Evolutionary conservation across 176 grass and related monocot species (phyloP).

Genomic region (Cenchrus fungigraminus): DNA sequence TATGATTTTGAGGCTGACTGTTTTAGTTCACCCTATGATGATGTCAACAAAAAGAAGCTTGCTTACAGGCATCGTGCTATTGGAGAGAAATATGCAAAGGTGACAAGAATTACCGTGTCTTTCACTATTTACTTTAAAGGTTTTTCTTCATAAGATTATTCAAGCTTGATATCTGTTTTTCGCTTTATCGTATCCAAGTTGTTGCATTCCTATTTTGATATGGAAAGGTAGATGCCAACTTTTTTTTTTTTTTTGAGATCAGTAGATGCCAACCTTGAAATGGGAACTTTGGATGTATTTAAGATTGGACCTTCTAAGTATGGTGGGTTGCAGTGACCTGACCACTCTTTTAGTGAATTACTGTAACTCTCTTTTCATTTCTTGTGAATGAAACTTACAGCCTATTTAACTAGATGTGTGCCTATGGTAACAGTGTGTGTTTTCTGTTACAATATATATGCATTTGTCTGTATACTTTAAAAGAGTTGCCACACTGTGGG

Average conservation of each 20-base stretch:
- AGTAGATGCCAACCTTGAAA: background rate
- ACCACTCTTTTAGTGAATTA: conserved; percentile 16
- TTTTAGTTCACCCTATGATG: conserved; percentile 80
- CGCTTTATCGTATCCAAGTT: background rate
- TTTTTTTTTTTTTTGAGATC: background rate
- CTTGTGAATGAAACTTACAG: too few relatives aligned
- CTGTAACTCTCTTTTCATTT: conserved; percentile 25
- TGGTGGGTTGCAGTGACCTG: background rate
- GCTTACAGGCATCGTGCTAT: conserved; percentile 83
- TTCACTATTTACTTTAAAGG: conserved; percentile 27
- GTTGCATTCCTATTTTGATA: conserved; percentile 13
- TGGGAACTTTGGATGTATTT: background rate
- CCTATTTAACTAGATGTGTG: too few relatives aligned
- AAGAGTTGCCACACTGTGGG: background rate
- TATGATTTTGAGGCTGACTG: conserved; percentile 85
- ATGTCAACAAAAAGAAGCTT: conserved; percentile 85
- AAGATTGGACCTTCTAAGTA: conserved; percentile 15
- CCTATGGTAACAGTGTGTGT: too few relatives aligned
- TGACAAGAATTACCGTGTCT: conserved; percentile 39
- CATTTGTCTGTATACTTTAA: background rate
- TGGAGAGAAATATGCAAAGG: conserved; percentile 88
- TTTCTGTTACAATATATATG: too few relatives aligned
- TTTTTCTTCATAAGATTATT: conserved; percentile 31
- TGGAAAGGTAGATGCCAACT: background rate
- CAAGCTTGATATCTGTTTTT: background rate